Evolutionary conservation across 345 rosid genomes (phyloP).

Genomic region (Populus davidiana): DNA sequence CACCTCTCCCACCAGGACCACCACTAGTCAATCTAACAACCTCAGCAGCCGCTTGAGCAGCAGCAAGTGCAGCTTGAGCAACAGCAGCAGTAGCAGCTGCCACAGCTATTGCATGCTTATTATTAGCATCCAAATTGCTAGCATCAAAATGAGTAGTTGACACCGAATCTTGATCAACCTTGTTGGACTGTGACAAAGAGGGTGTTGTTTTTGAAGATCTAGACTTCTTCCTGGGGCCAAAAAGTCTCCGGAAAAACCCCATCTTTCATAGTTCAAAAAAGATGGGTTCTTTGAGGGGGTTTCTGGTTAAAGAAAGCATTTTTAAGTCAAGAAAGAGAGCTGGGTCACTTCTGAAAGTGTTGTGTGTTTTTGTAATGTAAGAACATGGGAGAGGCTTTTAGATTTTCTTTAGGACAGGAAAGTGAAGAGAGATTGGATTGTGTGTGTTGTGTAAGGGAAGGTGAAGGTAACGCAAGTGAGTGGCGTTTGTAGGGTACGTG

Average conservation of each 20-base stretch:
- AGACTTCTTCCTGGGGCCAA: constrained; percentile 47
- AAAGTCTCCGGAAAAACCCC: constrained; percentile 79
- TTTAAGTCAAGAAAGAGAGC: background rate
- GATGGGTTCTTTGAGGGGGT: background rate
- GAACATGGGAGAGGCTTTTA: background rate
- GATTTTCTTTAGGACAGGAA: background rate
- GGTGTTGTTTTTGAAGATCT: constrained; percentile 21
- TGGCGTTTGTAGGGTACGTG: constrained; percentile 1
- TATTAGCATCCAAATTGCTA: constrained; percentile 27
- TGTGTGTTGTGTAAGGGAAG: background rate
- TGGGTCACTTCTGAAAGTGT: background rate
- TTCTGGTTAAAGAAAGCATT: background rate
- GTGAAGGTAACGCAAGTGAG: background rate
- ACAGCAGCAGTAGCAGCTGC: constrained; percentile 38
- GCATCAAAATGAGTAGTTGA: constrained; percentile 8
- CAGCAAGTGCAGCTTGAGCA: constrained; percentile 36
- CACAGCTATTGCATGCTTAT: constrained; percentile 32
- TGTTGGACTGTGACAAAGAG: constrained; percentile 10
- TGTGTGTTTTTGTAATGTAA: background rate
- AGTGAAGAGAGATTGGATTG: background rate
- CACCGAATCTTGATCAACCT: background rate
- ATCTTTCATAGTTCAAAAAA: constrained; percentile 38
- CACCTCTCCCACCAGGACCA: background rate
- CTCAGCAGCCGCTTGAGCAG: constrained; percentile 34
- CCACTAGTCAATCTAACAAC: constrained; percentile 30